Evolutionary conservation across 768 basidiomycete genomes (phyloP).

Genomic region (Suillus subluteus): DNA sequence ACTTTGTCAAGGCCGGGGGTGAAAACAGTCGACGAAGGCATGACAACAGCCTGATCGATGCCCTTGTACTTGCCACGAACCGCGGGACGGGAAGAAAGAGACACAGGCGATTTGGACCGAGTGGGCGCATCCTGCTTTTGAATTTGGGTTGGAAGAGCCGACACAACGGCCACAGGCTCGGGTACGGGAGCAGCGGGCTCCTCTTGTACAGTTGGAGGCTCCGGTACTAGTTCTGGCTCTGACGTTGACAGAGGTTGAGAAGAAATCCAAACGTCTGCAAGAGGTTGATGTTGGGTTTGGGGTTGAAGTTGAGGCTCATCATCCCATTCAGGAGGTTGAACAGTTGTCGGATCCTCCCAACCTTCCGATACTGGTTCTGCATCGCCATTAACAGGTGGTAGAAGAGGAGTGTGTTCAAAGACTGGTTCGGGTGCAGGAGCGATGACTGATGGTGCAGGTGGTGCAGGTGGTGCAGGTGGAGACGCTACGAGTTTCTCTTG

Average conservation of each 20-base stretch:
- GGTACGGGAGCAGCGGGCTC: conserved; percentile 37
- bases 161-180: conserved; percentile 33
- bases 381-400: conserved; percentile 35
- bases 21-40: conserved; percentile 65
- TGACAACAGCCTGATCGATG: conserved; percentile 78
- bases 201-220: conserved; percentile 31
- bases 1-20: conserved; percentile 68
- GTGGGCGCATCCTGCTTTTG: conserved; percentile 32
- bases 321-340: conserved; percentile 70
- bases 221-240: conserved; percentile 24
- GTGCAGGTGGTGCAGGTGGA: conserved; percentile 40
- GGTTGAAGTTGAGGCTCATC: conserved; percentile 57
- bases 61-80: conserved; percentile 66
- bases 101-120: conserved; percentile 45
- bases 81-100: conserved; percentile 56
- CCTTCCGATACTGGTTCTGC: conserved; percentile 43
- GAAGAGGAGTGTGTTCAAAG: conserved; percentile 28
- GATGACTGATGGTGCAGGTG: conserved; percentile 23
- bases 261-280: conserved; percentile 35
- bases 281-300: conserved; percentile 14
- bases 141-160: conserved; percentile 24
- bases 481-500: conserved; percentile 64
- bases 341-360: conserved; percentile 79
- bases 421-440: conserved; percentile 28
- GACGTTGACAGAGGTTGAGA: conserved; percentile 30